Evolutionary conservation across 768 basidiomycete species (phyloP).

Genomic region (Calvatia gigantea): DNA sequence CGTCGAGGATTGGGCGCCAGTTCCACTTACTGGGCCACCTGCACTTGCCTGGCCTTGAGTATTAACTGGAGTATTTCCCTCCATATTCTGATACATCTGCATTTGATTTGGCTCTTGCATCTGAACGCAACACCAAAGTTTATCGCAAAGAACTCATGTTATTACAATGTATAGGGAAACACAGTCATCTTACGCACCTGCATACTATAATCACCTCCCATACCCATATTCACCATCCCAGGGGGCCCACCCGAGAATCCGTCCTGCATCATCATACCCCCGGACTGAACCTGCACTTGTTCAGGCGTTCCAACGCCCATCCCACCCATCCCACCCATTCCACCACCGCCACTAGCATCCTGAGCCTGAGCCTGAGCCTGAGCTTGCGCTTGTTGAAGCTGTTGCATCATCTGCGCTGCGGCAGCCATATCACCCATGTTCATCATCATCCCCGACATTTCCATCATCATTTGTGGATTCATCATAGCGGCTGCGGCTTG

Average conservation of each 20-base stretch:
- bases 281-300: conserved; percentile 24
- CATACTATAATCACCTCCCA: conserved; percentile 67
- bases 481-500: conserved; percentile 54
- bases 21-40: conserved; percentile 20
- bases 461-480: conserved; percentile 74
- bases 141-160: conserved; percentile 15
- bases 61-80: conserved; percentile 24
- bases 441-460: conserved; percentile 54
- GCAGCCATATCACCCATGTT: conserved; percentile 57
- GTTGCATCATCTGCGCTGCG: conserved; percentile 19
- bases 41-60: conserved; percentile 34
- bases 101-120: conserved; percentile 55
- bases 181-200: conserved; percentile 49
- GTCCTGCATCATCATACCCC: conserved; percentile 43
- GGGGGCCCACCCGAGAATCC: conserved; percentile 42
- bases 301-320: conserved; percentile 32
- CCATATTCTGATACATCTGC: conserved; percentile 70
- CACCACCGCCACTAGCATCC: conserved; percentile 3
- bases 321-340: neutral
- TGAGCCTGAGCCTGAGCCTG: conserved; percentile 5
- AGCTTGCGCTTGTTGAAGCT: conserved; percentile 3
- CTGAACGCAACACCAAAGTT: conserved; percentile 3
- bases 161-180: neutral
- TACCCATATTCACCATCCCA: conserved; percentile 69
- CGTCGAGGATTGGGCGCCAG: neutral